These are phyloP conservation scores for Hypoxylon sp. DNA, from an alignment of 2,329 filamentous ascomycete genomes.

Conservation along the genomic window DNA sequence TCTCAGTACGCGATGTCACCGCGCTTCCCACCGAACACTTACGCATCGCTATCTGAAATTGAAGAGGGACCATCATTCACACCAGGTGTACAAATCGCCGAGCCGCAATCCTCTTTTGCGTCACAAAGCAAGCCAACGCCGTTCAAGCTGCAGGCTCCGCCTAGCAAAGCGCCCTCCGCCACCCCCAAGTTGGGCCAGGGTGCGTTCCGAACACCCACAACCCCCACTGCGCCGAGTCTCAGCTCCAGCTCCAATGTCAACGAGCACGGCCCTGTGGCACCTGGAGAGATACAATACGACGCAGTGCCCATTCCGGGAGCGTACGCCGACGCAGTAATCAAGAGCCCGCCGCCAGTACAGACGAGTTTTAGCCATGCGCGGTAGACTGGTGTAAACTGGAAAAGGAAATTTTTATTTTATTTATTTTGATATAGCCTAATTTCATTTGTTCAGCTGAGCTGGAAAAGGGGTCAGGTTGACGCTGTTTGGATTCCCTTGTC, in stretches of 20 bases:
- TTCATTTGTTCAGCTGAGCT: constrained; percentile 48
- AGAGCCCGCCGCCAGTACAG: constrained; percentile 65
- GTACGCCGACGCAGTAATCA: constrained; percentile 73
- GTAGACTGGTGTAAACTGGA: constrained; percentile 37
- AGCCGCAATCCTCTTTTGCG: constrained; percentile 75
- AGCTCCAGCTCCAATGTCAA: constrained; percentile 62
- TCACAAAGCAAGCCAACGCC: constrained; percentile 57
- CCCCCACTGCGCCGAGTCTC: constrained; percentile 57
- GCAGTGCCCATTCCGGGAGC: constrained; percentile 90
- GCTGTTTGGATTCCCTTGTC: constrained; percentile 19
- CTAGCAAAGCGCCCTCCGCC: constrained; percentile 81
- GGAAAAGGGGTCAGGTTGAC: constrained; percentile 36
- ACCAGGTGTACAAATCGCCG: constrained; percentile 66
- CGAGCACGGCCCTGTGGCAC: constrained; percentile 77
- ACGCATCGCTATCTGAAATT: constrained; percentile 66
- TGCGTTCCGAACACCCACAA: constrained; percentile 70
- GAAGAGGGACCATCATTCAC: constrained; percentile 65
- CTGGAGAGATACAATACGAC: constrained; percentile 87
- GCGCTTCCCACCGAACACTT: constrained; percentile 71
- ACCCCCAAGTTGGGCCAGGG: constrained; percentile 78
- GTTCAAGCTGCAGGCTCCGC: constrained; percentile 92
- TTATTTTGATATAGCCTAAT: constrained; percentile 40
- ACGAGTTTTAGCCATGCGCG: constrained; percentile 60
- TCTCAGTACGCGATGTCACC: constrained; percentile 71
- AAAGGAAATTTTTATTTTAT: constrained; percentile 18